Evolutionary conservation across 805 yeast genomes (phyloP), one percentile per base, ranked within the genome.

Genomic region (Kodamaea lidongshanica): DNA sequence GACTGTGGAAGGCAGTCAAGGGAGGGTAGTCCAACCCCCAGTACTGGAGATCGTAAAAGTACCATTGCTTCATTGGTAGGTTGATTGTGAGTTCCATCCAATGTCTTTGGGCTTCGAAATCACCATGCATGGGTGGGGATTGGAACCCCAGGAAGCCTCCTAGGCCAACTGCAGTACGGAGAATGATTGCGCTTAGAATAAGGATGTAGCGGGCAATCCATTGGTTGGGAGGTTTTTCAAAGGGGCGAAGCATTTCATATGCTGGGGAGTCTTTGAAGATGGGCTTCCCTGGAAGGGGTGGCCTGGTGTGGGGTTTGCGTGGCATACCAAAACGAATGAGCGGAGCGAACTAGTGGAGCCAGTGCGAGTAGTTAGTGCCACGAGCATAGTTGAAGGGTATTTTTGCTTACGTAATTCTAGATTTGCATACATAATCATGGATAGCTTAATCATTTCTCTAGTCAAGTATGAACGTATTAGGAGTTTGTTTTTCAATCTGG

Each of bases 11-110:
- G 0, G 97, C 98, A 0, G 98, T 89, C 39, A 92, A 61, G 5
- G 97, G 97, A 1, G 99, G 99, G 54, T 92, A 92, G 55, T 92
- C 98, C 19, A 92, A 65, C 1, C 97, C 96, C 97, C 98, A 92
- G 60, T 89, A 87, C 42, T 77, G 76, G 25, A 87, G 65, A 50
- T 92, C 96, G 54, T 77, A 86, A 60, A 70, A 83, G 50, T 92
- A 92, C 98, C 98, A 92, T 39, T 80, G 44, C 0, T 61, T 54
- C 1, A 85, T 55, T 0, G 95, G 92, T 28, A 88, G 53, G 43
- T 77, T 75, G 22, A 67, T 75, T 0, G 97, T 89, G 31, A 89
- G 65, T 52, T 92, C 98, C 73, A 92, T 70, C 98, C 98, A 92
- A 54, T 89, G 98, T 42, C 98, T 72, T 54, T 92, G 98, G 0